These are phyloP conservation scores for Nepenthes mirabilis DNA, from an alignment of 148 eudicot genomes.

Conservation along the genomic window DNA sequence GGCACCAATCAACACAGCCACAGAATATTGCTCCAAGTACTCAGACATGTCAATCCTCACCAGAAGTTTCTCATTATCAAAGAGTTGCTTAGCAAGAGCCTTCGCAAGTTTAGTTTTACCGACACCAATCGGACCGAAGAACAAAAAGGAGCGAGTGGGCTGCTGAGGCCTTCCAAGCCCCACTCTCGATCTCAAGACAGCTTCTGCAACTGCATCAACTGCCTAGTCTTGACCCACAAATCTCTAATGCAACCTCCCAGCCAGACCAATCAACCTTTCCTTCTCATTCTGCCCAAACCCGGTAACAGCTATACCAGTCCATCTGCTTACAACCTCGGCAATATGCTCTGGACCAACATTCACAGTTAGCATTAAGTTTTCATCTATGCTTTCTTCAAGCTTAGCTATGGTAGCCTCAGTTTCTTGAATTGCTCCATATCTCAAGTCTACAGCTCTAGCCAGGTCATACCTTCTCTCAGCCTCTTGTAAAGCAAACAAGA, in stretches of 20 bases:
- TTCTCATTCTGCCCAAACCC: slow-evolving; percentile 80
- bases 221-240: slow-evolving; percentile 40
- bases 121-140: slow-evolving; percentile 75
- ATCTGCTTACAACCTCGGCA: slow-evolving; percentile 72
- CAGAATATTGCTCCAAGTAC: slow-evolving; percentile 90
- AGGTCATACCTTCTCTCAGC: slow-evolving; percentile 75
- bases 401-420: slow-evolving; percentile 44
- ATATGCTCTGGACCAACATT: slow-evolving; percentile 85
- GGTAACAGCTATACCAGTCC: slow-evolving; percentile 89
- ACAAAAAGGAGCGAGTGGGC: slow-evolving; percentile 37
- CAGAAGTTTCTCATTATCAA: slow-evolving; percentile 65
- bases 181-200: slow-evolving; percentile 38
- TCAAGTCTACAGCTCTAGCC: slow-evolving; percentile 66
- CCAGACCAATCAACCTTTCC: slow-evolving; percentile 55
- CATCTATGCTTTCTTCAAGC: slow-evolving; percentile 40
- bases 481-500: slow-evolving; percentile 43
- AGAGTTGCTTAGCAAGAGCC: slow-evolving; percentile 81
- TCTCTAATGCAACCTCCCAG: slow-evolving; percentile 31
- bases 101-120: slow-evolving; percentile 90
- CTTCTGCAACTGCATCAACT: slow-evolving; percentile 40
- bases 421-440: slow-evolving; percentile 65
- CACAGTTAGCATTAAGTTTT: slow-evolving; percentile 53
- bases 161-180: slow-evolving; percentile 42
- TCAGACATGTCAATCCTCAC: slow-evolving; percentile 89
- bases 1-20: slow-evolving; percentile 79